A percentile compares a stretch with the other conserved stretches of the same genome.
phyloP scores from a whole-genome alignment of 371 early-diverging fungal genomes.

The Nematocida sp. region DNA sequence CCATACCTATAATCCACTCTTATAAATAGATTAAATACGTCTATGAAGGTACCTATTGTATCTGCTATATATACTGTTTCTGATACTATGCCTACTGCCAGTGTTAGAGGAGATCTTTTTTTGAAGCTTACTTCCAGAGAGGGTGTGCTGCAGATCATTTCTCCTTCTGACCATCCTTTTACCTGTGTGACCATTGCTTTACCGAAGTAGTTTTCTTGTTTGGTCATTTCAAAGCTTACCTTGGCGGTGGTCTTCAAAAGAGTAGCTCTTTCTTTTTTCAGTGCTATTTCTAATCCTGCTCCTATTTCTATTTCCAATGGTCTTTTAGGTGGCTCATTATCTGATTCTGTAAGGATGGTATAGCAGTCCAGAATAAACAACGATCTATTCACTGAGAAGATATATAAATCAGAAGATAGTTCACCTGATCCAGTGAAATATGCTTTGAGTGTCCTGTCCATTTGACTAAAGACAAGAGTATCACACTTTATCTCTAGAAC shows the following conservation, averaged over 20 bases:
- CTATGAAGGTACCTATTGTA: conserved; percentile 5
- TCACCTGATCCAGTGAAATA: background rate
- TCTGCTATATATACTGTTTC: background rate
- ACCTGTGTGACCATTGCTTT: background rate
- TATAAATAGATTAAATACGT: background rate
- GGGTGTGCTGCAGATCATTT: background rate
- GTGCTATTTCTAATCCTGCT: background rate
- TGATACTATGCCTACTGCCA: background rate
- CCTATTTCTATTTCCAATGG: background rate
- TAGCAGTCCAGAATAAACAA: conserved; percentile 31
- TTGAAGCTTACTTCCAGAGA: background rate
- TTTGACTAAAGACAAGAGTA: background rate
- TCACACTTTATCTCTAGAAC: background rate
- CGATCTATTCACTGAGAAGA: conserved; percentile 20
- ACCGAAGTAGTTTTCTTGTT: conserved; percentile 1
- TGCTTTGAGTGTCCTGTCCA: background rate
- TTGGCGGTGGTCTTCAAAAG: background rate
- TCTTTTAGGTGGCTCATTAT: background rate
- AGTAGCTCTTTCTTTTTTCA: background rate
- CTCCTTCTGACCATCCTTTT: conserved; percentile 6
- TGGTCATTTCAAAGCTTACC: background rate
- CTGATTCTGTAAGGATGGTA: conserved; percentile 2
- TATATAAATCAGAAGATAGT: conserved; percentile 9
- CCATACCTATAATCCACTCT: background rate
- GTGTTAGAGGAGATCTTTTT: background rate